Base-by-base conservation (phyloP, 108 stramenopile species). In the Stephanodiscus minutulus region DNA sequence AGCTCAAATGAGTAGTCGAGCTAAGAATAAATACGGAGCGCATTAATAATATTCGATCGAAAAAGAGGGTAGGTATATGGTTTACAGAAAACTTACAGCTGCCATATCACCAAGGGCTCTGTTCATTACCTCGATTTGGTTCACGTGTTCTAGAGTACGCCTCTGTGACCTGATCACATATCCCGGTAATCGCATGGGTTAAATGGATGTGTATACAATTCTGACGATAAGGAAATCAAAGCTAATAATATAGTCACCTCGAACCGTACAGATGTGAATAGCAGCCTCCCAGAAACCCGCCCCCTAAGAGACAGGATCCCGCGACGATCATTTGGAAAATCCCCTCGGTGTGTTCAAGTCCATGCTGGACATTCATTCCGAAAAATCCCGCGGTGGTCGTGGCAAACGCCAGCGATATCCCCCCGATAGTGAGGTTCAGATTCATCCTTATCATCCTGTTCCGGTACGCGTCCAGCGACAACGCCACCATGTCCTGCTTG, bases 391-490 rank as follows among this genome's bases (percentile, higher is more conserved):
- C 88, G 7, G 86, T 77, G 5, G 88, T 83, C 9, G 92, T 96
- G 43, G 81, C 81, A 17, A 86, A 81, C 13, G 78, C 90, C 3
- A 89, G 56, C 5, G 81, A 77, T 1, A 95, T 74, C 6, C 83
- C 88, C 9, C 77, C 79, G 24, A 94, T 83, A n/a, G 77, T 82
- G 10, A 96, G 50, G 69, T 91, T 83, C 12, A 93, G 77, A 81
- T 96, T 96, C 87, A 94, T 92, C 44, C 88, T 66, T 9, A 96
- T 84, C 79, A 96, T 81, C 52, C 92, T 82, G 73, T 96, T 96
- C 18, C 95, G 86, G 66, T 91, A 92, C 8, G 83, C 81, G 65
- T 87, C 91, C 41, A 96, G 61, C 5, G 85, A 79, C 44, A 96
- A 70, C 15, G 89, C 85, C 9, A 92, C 72, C 66, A 92, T 90